These are phyloP conservation scores for Chaetomiaceae sp. DNA, from an alignment of 2,329 filamentous ascomycete species.

Conservation along the genomic window DNA sequence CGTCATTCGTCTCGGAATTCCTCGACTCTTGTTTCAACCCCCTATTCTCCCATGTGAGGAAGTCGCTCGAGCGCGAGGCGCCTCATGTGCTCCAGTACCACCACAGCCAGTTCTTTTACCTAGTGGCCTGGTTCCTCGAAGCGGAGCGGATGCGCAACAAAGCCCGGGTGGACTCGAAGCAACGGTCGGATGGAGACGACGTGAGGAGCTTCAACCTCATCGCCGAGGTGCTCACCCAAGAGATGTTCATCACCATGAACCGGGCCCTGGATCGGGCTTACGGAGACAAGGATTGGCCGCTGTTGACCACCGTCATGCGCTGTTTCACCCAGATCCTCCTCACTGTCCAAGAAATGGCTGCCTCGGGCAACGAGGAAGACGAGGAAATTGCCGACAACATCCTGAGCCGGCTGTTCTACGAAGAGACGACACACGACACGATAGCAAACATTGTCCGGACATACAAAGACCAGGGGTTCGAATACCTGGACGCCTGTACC, in stretches of 20 bases:
- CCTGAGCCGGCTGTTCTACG: constrained; percentile 95
- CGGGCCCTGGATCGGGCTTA: constrained; percentile 73
- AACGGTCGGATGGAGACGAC: constrained; percentile 41
- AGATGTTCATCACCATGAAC: constrained; percentile 88
- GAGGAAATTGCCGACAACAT: constrained; percentile 98
- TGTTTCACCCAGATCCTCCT: constrained; percentile 93
- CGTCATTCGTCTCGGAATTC: constrained; percentile 85
- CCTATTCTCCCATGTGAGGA: constrained; percentile 76
- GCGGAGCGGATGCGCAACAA: constrained; percentile 72
- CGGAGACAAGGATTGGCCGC: constrained; percentile 82
- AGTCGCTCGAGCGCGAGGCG: constrained; percentile 84
- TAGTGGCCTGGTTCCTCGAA: constrained; percentile 87
- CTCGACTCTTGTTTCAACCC: constrained; percentile 95
- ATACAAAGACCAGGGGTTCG: constrained; percentile 93
- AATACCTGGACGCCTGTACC: constrained; percentile 87
- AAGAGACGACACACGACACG: constrained; percentile 87
- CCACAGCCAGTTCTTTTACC: constrained; percentile 82
- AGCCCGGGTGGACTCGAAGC: constrained; percentile 45
- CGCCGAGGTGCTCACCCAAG: constrained; percentile 85
- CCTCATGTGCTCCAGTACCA: constrained; percentile 75
- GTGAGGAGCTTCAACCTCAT: constrained; percentile 79
- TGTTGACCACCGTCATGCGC: constrained; percentile 81
- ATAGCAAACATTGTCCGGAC: constrained; percentile 73
- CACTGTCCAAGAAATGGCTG: constrained; percentile 87
- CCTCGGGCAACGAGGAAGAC: constrained; percentile 82